Base-by-base conservation (phyloP, 106 monocot species). In the Phalaenopsis aphrodite region DNA sequence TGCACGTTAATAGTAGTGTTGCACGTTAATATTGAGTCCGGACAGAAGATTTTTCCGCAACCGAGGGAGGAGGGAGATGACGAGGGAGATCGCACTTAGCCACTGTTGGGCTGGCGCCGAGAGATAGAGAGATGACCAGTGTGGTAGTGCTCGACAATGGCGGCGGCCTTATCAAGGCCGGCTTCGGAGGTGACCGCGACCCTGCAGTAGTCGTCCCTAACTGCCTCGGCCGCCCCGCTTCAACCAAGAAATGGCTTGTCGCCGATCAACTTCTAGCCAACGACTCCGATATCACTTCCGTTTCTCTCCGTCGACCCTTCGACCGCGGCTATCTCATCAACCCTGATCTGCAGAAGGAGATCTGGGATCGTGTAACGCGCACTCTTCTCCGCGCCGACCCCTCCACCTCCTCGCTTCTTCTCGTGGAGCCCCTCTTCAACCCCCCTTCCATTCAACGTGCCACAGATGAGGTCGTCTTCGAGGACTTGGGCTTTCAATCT, bases 91-190 rank as follows among this genome's bases (percentile, higher is more conserved):
- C 52, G 12, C 52, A 15, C 52, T 52, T 12, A 12, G 52, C 52
- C 14, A 12, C 52, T 12, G 1, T 52, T 3, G 12, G 12, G 10
- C 38, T 17, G 38, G 69, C 38, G 14, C 38, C 61, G n/a, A 3
- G 69, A 69, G 69, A 69, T 45, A 18, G 12, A 16, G 77, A 41
- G 30, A 77, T 77, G 77, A 83, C 88, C 69, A 85, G 68, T 49
- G 95, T 90, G 42, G 90, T 93, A 71, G 93, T 98, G 42, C 77
- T 98, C 23, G 97, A 98, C 86, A 98, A 98, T 77, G 97, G 97
- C 83, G 97, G 85, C 36, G 94, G 97, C 17, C 94, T 98, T 19
- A 71, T 85, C 39, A 98, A 98, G 84, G 94, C 94, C 11, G 97
- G 97, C 21, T 92, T 94, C 89, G 97, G 82, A 47, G 97, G 94